A percentile compares a stretch with the other conserved stretches of the same genome.
These are phyloP conservation scores for Nicotiana rustica DNA, from an alignment of 305 asterid genomes.

Conservation along the genomic window DNA sequence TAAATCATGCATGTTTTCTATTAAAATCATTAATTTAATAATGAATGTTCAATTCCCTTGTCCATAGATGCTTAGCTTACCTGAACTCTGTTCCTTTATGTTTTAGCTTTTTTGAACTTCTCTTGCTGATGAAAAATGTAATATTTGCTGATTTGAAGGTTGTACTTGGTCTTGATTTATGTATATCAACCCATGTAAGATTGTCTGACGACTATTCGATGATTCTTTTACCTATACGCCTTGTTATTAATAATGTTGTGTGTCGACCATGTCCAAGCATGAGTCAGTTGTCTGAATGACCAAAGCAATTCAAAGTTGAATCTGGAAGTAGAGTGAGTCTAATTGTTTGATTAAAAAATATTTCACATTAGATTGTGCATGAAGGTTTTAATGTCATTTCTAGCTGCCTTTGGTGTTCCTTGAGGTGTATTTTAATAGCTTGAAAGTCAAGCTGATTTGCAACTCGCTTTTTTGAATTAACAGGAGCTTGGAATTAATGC, in stretches of 20 bases:
- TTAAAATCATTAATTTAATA: no score
- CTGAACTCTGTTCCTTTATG: neutral
- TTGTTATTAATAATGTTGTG: neutral
- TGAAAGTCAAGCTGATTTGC: neutral
- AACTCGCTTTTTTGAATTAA: conserved; percentile 10
- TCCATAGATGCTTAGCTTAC: neutral
- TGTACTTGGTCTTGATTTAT: neutral
- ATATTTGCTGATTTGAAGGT: neutral
- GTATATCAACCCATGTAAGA: neutral
- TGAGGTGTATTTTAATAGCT: neutral
- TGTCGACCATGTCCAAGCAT: neutral
- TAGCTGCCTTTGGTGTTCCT: neutral
- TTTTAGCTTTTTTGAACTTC: neutral
- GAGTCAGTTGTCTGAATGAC: neutral
- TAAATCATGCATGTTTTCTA: neutral
- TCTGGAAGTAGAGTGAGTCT: neutral
- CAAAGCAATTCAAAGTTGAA: neutral
- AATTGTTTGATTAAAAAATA: neutral
- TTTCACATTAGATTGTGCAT: neutral
- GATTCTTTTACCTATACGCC: neutral
- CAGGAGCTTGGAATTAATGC: conserved; percentile 84
- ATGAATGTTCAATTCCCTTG: neutral
- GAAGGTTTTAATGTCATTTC: neutral
- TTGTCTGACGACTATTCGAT: neutral
- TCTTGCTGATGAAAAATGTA: neutral